Percentiles rank a stretch among this genome's conserved stretches.
Conservation (phyloP, 2,329 filamentous ascomycete genomes). For the Amauroascus niger region DNA sequence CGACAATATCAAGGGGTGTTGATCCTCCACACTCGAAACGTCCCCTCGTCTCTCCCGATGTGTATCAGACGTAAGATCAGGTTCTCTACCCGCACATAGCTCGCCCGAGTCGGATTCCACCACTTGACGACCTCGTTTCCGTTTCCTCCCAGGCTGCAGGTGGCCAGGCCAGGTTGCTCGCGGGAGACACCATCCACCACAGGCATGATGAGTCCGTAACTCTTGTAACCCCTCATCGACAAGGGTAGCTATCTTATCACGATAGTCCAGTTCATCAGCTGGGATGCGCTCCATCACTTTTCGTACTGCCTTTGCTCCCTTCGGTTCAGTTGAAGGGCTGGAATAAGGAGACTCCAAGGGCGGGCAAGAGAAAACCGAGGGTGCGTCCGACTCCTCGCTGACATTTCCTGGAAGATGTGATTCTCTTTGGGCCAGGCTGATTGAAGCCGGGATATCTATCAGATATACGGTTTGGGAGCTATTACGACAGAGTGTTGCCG, state of each 20-base stretch:
- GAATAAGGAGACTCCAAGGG: conserved; percentile 42
- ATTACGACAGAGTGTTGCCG: conserved; percentile 46
- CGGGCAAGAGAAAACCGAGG: conserved; percentile 33
- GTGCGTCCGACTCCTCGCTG: conserved; percentile 16
- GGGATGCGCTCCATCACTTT: conserved; percentile 33
- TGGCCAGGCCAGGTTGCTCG: conserved; percentile 10
- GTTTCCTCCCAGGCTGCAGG: conserved; percentile 4
- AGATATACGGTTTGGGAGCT: conserved; percentile 38
- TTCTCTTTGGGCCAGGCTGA: conserved; percentile 44
- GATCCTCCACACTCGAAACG: background rate
- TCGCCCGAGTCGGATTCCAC: background rate
- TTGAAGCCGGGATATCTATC: conserved; percentile 51
- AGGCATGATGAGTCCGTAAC: conserved; percentile 21
- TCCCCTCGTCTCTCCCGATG: background rate
- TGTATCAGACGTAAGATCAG: background rate
- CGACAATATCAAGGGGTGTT: conserved; percentile 29
- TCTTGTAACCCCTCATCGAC: conserved; percentile 35
- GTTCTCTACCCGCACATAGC: background rate
- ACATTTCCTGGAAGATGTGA: conserved; percentile 14
- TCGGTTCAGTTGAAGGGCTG: conserved; percentile 41
- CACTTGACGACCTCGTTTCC: background rate
- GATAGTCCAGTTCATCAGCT: conserved; percentile 25
- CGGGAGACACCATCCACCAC: conserved; percentile 29
- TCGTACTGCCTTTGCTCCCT: conserved; percentile 36
- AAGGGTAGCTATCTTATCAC: conserved; percentile 19